phyloP scores from a whole-genome alignment of 306 rosid species.

The Begonia loranthoides region DNA sequence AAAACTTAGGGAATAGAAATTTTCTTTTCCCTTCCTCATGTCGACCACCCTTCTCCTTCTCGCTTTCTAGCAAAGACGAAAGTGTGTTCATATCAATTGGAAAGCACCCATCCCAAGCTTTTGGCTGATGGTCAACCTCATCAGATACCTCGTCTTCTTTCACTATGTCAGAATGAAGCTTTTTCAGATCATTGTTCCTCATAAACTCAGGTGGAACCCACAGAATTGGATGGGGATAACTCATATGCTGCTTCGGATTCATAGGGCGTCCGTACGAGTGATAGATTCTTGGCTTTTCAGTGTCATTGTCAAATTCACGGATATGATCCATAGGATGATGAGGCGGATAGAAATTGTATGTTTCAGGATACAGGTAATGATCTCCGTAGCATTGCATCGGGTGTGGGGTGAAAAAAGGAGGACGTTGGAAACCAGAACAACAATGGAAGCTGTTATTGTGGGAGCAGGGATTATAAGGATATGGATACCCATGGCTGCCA shows the following conservation, averaged over 20 bases:
- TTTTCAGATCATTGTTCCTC: constrained; percentile 14
- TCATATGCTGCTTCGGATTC: constrained; percentile 8
- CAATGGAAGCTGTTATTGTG: no score
- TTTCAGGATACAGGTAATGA: constrained; percentile 18
- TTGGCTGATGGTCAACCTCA: constrained; percentile 13
- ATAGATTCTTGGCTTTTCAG: constrained; percentile 17
- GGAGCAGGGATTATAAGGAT: not conserved
- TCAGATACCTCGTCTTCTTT: constrained; percentile 14
- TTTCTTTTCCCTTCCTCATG: constrained; percentile 17
- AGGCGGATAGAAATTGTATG: constrained; percentile 22
- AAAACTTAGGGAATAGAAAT: constrained; percentile 39
- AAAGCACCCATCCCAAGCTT: constrained; percentile 31
- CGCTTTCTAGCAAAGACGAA: constrained; percentile 15
- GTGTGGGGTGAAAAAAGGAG: constrained; percentile 19
- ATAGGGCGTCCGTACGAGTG: constrained; percentile 54
- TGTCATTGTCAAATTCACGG: constrained; percentile 40
- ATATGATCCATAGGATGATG: constrained; percentile 37
- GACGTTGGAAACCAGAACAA: constrained; percentile 2
- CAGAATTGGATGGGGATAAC: constrained; percentile 28
- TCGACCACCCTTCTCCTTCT: constrained; percentile 12
- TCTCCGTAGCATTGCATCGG: constrained; percentile 25
- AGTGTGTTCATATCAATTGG: constrained; percentile 23
- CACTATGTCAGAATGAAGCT: constrained; percentile 5
- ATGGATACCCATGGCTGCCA: constrained; percentile 17
- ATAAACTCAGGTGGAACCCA: constrained; percentile 38